Evolutionary conservation across 495 filamentous ascomycete genomes (phyloP).

Genomic region (Schizothecium vesticola): DNA sequence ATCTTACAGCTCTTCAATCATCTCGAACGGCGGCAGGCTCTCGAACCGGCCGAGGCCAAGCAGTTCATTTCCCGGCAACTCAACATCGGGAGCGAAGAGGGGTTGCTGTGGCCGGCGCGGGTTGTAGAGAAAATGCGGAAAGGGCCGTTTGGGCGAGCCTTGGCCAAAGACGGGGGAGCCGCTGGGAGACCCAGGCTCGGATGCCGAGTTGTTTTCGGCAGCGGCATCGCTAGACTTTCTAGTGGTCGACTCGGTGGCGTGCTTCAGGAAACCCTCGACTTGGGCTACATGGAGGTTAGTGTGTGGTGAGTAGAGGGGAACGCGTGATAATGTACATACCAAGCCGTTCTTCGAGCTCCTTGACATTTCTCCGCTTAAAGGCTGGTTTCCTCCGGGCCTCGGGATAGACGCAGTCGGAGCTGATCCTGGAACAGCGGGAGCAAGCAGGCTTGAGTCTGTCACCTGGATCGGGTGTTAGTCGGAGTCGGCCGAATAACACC

Average conservation of each 20-base stretch:
- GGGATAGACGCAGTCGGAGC: constrained; percentile 73
- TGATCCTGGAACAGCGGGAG: constrained; percentile 63
- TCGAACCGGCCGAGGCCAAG: constrained; percentile 40
- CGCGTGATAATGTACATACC: constrained; percentile 40
- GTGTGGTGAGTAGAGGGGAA: neutral
- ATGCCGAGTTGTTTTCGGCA: neutral
- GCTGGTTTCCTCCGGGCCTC: constrained; percentile 82
- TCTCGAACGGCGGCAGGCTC: constrained; percentile 37
- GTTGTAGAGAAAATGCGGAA: neutral
- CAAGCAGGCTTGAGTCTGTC: constrained; percentile 65
- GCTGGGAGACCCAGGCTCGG: neutral
- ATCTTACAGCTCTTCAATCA: constrained; percentile 46
- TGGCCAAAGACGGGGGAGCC: neutral
- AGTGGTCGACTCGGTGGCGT: constrained; percentile 21
- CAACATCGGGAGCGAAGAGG: neutral
- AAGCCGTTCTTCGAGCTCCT: constrained; percentile 74
- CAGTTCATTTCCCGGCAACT: constrained; percentile 19
- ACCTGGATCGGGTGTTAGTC: constrained; percentile 18
- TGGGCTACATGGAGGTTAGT: constrained; percentile 31
- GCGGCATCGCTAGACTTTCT: neutral
- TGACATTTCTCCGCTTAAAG: constrained; percentile 83
- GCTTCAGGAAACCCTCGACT: constrained; percentile 41
- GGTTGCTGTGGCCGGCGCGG: neutral
- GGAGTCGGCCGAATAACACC: neutral
- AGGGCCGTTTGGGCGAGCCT: neutral